phyloP scores from a whole-genome alignment of 768 basidiomycete species.

The Auricularia heimuer region DNA sequence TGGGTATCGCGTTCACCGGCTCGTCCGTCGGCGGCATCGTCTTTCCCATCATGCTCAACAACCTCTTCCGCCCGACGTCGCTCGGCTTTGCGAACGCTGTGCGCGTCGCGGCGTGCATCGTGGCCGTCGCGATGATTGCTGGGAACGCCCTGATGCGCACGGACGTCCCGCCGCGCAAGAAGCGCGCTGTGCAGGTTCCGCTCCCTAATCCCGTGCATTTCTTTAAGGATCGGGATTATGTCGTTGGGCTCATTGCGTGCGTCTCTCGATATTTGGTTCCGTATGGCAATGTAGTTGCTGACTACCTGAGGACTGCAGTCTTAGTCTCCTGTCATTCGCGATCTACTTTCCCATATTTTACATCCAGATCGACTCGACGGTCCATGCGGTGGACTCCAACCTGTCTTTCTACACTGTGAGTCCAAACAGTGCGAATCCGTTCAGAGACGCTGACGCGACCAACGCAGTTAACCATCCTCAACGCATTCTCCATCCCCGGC shows the following conservation, averaged over 20 bases:
- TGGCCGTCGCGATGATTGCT: constrained; percentile 13
- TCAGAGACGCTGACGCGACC: background rate
- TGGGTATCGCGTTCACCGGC: constrained; percentile 64
- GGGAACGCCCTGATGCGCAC: constrained; percentile 18
- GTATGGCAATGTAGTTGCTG: constrained; percentile 14
- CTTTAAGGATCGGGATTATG: constrained; percentile 1
- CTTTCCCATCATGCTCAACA: constrained; percentile 28
- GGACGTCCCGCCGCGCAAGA: constrained; percentile 17
- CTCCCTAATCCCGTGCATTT: background rate
- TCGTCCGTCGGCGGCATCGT: constrained; percentile 41
- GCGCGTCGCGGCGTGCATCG: constrained; percentile 18
- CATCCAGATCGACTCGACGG: constrained; percentile 15
- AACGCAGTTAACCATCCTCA: constrained; percentile 14
- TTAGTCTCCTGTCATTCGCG: constrained; percentile 7
- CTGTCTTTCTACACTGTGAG: constrained; percentile 16
- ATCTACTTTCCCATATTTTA: constrained; percentile 21
- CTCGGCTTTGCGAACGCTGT: constrained; percentile 18
- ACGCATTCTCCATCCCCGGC: constrained; percentile 18
- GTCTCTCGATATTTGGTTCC: constrained; percentile 9
- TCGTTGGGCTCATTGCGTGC: constrained; percentile 15
- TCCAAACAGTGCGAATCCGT: background rate
- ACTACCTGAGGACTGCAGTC: background rate
- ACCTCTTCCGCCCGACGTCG: constrained; percentile 7
- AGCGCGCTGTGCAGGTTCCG: background rate
- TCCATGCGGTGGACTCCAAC: constrained; percentile 10